Percentiles rank a stretch among this genome's conserved stretches.
Conservation (phyloP, 345 rosid species). For the Populus nigra region DNA sequence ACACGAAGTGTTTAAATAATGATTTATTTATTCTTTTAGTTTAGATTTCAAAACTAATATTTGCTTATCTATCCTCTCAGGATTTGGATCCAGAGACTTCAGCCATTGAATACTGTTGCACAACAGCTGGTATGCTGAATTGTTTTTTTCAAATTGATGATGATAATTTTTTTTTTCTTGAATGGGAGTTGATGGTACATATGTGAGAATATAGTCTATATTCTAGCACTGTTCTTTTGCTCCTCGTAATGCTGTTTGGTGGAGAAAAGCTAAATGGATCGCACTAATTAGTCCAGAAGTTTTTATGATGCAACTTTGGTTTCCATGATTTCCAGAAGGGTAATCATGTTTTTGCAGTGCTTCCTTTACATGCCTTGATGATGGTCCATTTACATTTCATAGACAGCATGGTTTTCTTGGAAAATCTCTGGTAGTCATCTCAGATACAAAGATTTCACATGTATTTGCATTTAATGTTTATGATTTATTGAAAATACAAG, state of each 20-base stretch:
- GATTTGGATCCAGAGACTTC: constrained; percentile 77
- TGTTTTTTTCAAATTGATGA: constrained; percentile 7
- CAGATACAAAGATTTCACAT: neutral
- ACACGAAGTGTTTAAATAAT: neutral
- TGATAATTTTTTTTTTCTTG: neutral
- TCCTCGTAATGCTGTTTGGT: too few relatives aligned
- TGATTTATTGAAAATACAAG: neutral
- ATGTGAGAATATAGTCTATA: neutral
- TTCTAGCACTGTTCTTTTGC: neutral
- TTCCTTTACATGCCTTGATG: neutral
- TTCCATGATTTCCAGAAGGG: neutral
- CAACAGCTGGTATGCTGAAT: constrained; percentile 71
- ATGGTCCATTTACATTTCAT: neutral
- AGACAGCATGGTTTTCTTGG: neutral
- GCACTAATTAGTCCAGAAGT: too few relatives aligned
- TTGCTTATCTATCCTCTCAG: constrained; percentile 33
- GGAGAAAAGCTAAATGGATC: too few relatives aligned
- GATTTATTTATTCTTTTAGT: neutral
- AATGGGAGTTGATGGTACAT: neutral
- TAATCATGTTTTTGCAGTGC: neutral
- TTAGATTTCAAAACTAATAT: constrained; percentile 9
- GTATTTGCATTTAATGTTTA: neutral
- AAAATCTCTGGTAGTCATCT: neutral
- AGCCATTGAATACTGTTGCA: constrained; percentile 65
- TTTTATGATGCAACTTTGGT: neutral